phyloP scores from a whole-genome alignment of 768 basidiomycete genomes.

The Suillus occidentalis region DNA sequence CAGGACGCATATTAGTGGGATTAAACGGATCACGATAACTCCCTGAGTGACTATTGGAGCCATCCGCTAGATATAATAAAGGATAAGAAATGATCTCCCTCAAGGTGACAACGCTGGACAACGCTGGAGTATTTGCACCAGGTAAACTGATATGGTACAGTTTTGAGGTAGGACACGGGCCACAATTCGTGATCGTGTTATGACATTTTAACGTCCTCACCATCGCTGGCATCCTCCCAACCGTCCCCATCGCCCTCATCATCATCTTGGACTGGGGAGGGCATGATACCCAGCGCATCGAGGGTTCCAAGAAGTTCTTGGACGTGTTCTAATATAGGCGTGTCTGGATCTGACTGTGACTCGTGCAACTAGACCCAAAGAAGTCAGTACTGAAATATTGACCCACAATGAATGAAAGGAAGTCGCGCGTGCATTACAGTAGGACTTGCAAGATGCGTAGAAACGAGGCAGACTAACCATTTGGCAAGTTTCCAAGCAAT shows the following conservation, averaged over 20 bases:
- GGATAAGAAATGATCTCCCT: not conserved
- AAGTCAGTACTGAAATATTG: conserved; percentile 8
- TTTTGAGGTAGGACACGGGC: not conserved
- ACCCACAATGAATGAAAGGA: not conserved
- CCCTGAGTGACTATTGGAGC: not conserved
- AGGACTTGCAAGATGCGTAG: not conserved
- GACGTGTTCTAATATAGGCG: conserved; percentile 72
- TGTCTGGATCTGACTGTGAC: conserved; percentile 73
- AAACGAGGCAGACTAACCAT: conserved; percentile 48
- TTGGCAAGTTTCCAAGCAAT: conserved; percentile 83
- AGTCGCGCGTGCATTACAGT: not conserved
- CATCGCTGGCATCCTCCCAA: conserved; percentile 66
- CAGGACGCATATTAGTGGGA: not conserved
- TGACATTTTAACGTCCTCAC: conserved; percentile 57
- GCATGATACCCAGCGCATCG: conserved; percentile 62
- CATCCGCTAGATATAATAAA: not conserved
- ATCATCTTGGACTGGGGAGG: conserved; percentile 59
- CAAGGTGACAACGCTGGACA: not conserved
- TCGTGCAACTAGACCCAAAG: conserved; percentile 54
- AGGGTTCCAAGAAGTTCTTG: conserved; percentile 70
- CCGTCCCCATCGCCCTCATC: conserved; percentile 46
- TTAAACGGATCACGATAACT: not conserved
- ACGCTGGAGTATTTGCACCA: not conserved
- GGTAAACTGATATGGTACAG: not conserved
- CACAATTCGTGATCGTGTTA: conserved; percentile 20